Evolutionary conservation across 345 rosid species (phyloP), one percentile per base, ranked within the genome.

Genomic region (Aurinia saxatilis): DNA sequence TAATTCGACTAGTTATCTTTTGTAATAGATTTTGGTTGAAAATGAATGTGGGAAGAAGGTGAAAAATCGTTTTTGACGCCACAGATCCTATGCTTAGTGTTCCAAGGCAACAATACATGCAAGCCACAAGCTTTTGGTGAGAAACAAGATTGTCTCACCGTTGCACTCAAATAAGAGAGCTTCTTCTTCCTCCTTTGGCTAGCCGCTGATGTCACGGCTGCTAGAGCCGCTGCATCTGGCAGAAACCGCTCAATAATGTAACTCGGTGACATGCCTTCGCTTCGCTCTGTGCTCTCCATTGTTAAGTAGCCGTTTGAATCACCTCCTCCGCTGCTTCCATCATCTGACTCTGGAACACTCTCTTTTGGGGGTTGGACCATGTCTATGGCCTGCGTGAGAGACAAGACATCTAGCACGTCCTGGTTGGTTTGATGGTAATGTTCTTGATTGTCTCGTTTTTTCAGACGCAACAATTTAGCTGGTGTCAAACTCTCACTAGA

Each of bases 371-470:
- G 83, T 73, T 88, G 84, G 0, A 77, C 80, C 19, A 83, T 81
- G 77, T 92, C 98, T 16, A 92, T 84, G 4, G 95, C 93, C 73
- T 86, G 89, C 23, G 93, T 84, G 49, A 88, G 74, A 0, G 95
- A 92, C 61, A 86, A 29, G 36, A 82, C 83, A 29, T 91, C 98
- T 10, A 72, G 49, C 0, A 72, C 78, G 18, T 82, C 81, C 0
- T 3, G 70, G 15, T 56, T 35, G 6, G 13, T 21, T 17, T 48
- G 37, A 39, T 63, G 58, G 13, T 19, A 46, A 41, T 31, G 53
- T 63, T 63, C 25, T 3, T 56, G 45, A 15, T 38, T 70, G 60
- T 50, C 9, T 0, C 15, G 56, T 64, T 57, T 65, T 54, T 50
- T 71, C 9, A 65, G 0, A 71, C 34, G 61, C 66, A 51, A 44